A percentile compares a stretch with the other conserved stretches of the same genome.
Evolutionary conservation across 257 asterid genomes (phyloP).

Genomic region (Dorcoceras hygrometricum): DNA sequence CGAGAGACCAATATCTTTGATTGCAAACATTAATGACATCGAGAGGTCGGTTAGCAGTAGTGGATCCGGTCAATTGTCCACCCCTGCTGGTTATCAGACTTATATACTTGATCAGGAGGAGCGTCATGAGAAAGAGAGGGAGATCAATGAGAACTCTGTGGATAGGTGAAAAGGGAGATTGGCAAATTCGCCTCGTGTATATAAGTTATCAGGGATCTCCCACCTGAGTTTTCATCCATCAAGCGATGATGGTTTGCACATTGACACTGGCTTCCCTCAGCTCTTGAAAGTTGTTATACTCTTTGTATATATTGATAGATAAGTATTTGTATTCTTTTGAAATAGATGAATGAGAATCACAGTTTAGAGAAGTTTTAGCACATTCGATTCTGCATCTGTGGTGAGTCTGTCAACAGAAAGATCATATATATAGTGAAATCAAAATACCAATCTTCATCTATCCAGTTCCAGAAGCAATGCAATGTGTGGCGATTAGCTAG

Average conservation of each 20-base stretch:
- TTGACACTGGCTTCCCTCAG: neutral
- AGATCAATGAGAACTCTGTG: slow-evolving; percentile 26
- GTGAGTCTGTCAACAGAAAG: no score
- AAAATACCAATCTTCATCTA: no score
- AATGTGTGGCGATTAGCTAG: neutral
- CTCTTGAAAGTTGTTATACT: neutral
- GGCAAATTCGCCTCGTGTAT: neutral
- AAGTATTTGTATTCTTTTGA: neutral
- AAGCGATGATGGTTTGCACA: neutral
- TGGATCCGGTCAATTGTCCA: slow-evolving; percentile 66
- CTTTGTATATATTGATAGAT: neutral
- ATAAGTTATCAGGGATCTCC: neutral
- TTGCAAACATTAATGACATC: slow-evolving; percentile 64
- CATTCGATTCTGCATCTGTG: neutral
- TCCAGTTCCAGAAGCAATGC: neutral
- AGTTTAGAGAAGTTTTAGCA: neutral
- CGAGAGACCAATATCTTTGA: slow-evolving; percentile 71
- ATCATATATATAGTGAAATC: no score
- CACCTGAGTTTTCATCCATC: slow-evolving; percentile 5
- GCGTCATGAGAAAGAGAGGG: slow-evolving; percentile 8
- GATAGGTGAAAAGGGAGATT: slow-evolving; percentile 22
- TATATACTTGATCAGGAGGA: slow-evolving; percentile 38
- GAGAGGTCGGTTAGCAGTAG: slow-evolving; percentile 65
- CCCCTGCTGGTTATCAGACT: slow-evolving; percentile 58
- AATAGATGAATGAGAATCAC: no score